These are phyloP conservation scores for Arachnomyces sp. DNA, from an alignment of 2,329 filamentous ascomycete species.

Conservation along the genomic window DNA sequence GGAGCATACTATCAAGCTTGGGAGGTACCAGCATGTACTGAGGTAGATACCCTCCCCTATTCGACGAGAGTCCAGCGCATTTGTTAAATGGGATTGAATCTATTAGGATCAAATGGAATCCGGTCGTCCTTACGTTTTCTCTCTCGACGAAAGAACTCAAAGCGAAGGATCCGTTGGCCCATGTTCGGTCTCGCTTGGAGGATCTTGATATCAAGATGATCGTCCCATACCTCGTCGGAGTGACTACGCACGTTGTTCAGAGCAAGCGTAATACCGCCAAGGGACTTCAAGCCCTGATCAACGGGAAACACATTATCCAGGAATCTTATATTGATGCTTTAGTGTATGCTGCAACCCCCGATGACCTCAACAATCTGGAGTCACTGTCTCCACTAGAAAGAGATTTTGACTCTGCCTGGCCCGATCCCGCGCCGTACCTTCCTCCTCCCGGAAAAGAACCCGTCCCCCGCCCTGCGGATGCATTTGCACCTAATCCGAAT, in stretches of 20 bases:
- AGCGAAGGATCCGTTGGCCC: slow-evolving; percentile 53
- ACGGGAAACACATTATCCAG: slow-evolving; percentile 69
- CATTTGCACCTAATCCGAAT: slow-evolving; percentile 61
- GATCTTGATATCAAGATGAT: slow-evolving; percentile 83
- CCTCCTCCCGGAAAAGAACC: slow-evolving; percentile 72
- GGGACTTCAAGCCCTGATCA: slow-evolving; percentile 77
- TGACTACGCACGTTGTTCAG: slow-evolving; percentile 81
- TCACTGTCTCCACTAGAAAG: slow-evolving; percentile 57
- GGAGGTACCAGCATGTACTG: slow-evolving; percentile 55
- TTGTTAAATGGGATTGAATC: slow-evolving; percentile 1
- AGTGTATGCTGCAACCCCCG: slow-evolving; percentile 49
- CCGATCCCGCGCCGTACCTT: slow-evolving; percentile 62
- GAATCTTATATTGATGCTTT: slow-evolving; percentile 67
- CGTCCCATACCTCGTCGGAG: slow-evolving; percentile 59
- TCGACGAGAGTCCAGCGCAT: background rate
- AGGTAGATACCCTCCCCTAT: slow-evolving; percentile 20
- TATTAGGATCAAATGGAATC: slow-evolving; percentile 66
- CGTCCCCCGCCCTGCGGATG: slow-evolving; percentile 56
- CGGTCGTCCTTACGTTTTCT: slow-evolving; percentile 73
- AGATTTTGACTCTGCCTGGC: slow-evolving; percentile 76
- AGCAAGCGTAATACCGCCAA: slow-evolving; percentile 86
- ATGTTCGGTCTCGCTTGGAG: slow-evolving; percentile 61
- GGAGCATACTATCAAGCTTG: slow-evolving; percentile 62
- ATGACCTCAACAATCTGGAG: slow-evolving; percentile 45
- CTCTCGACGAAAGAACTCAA: slow-evolving; percentile 65